These are phyloP conservation scores for Monosporozyma servazzii DNA, from an alignment of 805 yeast genomes.

Conservation along the genomic window DNA sequence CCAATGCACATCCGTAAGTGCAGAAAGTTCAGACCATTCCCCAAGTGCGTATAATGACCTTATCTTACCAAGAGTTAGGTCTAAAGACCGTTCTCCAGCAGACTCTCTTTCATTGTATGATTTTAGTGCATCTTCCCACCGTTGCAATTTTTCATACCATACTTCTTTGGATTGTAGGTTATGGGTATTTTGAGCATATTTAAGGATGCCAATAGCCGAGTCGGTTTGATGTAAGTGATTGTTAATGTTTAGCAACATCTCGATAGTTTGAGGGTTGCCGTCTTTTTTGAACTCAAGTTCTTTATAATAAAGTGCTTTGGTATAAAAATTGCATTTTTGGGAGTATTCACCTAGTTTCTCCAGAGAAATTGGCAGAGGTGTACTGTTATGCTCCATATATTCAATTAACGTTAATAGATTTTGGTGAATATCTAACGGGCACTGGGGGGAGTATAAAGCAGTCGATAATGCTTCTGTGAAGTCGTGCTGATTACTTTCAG, in stretches of 20 bases:
- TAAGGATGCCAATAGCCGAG: constrained; percentile 94
- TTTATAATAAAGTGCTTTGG: constrained; percentile 92
- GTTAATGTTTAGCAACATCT: constrained; percentile 82
- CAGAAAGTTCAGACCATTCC: constrained; percentile 91
- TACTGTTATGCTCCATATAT: constrained; percentile 95
- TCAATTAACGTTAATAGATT: constrained; percentile 84
- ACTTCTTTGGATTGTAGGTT: constrained; percentile 88
- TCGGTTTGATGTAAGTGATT: constrained; percentile 93
- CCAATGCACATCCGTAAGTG: constrained; percentile 85
- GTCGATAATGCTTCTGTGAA: constrained; percentile 74
- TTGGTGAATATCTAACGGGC: constrained; percentile 93
- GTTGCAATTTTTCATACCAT: constrained; percentile 92
- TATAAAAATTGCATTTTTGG: constrained; percentile 92
- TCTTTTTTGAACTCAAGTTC: constrained; percentile 92
- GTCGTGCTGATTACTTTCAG: constrained; percentile 83
- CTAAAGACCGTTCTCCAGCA: constrained; percentile 52
- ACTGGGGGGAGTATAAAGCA: constrained; percentile 82
- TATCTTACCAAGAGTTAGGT: constrained; percentile 95
- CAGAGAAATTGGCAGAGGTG: constrained; percentile 85
- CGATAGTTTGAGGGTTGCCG: constrained; percentile 86
- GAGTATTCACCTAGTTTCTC: constrained; percentile 87
- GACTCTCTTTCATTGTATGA: constrained; percentile 79
- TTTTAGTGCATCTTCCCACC: constrained; percentile 96
- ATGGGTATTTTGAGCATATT: constrained; percentile 87
- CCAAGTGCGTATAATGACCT: constrained; percentile 97